phyloP scores from a whole-genome alignment of 2,329 filamentous ascomycete species.

The Fusarium graminum region DNA sequence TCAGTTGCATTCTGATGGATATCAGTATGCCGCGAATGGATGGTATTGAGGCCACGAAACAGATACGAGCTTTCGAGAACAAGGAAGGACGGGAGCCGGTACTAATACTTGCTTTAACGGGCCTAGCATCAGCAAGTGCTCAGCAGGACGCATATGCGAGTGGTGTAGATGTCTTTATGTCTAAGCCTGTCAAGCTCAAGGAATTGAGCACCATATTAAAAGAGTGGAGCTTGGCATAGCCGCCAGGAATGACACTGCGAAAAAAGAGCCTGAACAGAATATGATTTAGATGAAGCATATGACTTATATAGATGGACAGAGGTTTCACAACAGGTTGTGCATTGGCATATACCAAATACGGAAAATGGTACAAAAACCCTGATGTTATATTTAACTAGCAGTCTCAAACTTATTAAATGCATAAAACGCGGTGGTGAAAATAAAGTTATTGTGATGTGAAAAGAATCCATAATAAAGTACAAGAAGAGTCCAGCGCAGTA shows the following conservation, averaged over 20 bases:
- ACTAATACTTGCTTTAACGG: slow-evolving; percentile 66
- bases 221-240: slow-evolving; percentile 19
- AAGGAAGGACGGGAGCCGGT: slow-evolving; percentile 57
- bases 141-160: slow-evolving; percentile 66
- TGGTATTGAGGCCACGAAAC: slow-evolving; percentile 62
- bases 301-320: slow-evolving; percentile 3
- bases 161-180: slow-evolving; percentile 67
- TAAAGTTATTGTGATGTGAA: no score
- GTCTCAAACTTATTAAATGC: no score
- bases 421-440: no score
- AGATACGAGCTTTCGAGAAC: slow-evolving; percentile 63
- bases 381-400: no score
- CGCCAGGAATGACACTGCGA: background rate
- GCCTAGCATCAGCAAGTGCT: slow-evolving; percentile 62
- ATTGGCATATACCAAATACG: background rate
- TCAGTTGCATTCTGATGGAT: slow-evolving; percentile 59
- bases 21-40: slow-evolving; percentile 71
- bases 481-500: no score
- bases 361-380: background rate
- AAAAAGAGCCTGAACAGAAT: background rate
- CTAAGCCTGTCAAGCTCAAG: slow-evolving; percentile 64
- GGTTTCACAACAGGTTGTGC: background rate
- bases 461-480: no score
- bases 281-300: slow-evolving; percentile 10
- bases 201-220: slow-evolving; percentile 50